phyloP scores from a whole-genome alignment of 2,329 filamentous ascomycete genomes.

The Sporothrix luriei region DNA sequence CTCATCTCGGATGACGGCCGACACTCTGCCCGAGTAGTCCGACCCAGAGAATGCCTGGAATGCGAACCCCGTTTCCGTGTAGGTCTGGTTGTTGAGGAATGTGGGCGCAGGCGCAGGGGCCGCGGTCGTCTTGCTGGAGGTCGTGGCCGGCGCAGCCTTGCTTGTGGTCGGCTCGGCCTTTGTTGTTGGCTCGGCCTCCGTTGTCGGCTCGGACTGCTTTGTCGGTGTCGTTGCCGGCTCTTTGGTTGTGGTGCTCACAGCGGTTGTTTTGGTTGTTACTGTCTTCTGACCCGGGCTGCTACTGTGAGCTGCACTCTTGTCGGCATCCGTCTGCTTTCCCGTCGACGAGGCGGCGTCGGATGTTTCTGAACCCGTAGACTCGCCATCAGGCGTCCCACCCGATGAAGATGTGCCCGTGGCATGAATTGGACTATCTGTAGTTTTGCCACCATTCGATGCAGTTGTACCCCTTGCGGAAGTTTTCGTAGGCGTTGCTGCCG shows the following conservation, averaged over 20 bases:
- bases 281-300: not conserved
- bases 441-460: not conserved
- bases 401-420: not conserved
- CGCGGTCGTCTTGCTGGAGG: not conserved
- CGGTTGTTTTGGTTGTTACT: not conserved
- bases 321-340: not conserved
- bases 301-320: not conserved
- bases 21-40: constrained; percentile 38
- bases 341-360: not conserved
- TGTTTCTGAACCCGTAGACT: not conserved
- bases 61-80: constrained; percentile 34
- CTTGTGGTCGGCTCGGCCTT: not conserved
- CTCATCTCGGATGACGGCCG: constrained; percentile 38
- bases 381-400: no score
- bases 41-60: constrained; percentile 43
- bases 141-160: not conserved
- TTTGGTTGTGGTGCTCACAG: constrained; percentile 17
- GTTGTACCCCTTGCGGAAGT: not conserved
- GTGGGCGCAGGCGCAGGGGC: constrained; percentile 10
- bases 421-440: not conserved
- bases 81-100: constrained; percentile 38
- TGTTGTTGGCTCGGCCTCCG: not conserved
- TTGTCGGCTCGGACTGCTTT: no score
- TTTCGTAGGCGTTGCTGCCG: not conserved
- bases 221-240: constrained; percentile 17